These are phyloP conservation scores for Cinnamomum micranthum DNA, from an alignment of 164 flowering plant species.

Conservation along the genomic window DNA sequence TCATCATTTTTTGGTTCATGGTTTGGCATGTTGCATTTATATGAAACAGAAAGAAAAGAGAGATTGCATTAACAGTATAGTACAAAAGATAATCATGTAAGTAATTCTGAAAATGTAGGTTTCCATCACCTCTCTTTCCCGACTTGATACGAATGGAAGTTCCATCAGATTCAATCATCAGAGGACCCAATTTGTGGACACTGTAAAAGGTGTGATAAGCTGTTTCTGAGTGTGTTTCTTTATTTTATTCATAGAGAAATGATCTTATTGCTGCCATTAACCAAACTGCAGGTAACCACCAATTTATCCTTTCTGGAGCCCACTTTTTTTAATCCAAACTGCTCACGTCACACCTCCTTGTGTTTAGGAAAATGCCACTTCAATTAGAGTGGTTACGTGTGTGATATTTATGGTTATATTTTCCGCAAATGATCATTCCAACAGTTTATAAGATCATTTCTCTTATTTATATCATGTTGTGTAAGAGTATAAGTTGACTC, in stretches of 20 bases:
- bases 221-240: not conserved
- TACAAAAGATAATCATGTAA: not conserved
- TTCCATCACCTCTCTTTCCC: not conserved
- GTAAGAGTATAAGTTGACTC: not conserved
- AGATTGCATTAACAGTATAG: not conserved
- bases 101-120: not conserved
- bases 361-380: too few species aligned
- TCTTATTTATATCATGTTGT: not conserved
- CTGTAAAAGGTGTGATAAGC: conserved; percentile 7
- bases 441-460: not conserved
- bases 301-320: not conserved
- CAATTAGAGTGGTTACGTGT: too few species aligned
- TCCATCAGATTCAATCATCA: not conserved
- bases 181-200: conserved; percentile 1
- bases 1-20: too few species aligned
- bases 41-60: not conserved
- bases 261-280: too few species aligned
- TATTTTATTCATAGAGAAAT: too few species aligned
- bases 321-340: not conserved
- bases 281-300: too few species aligned
- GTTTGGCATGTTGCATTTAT: not conserved
- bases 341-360: too few species aligned
- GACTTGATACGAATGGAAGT: not conserved
- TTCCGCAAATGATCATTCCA: too few species aligned
- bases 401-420: too few species aligned